Conservation (phyloP, 75 land plant genomes). For the Pinus tabuliformis region DNA sequence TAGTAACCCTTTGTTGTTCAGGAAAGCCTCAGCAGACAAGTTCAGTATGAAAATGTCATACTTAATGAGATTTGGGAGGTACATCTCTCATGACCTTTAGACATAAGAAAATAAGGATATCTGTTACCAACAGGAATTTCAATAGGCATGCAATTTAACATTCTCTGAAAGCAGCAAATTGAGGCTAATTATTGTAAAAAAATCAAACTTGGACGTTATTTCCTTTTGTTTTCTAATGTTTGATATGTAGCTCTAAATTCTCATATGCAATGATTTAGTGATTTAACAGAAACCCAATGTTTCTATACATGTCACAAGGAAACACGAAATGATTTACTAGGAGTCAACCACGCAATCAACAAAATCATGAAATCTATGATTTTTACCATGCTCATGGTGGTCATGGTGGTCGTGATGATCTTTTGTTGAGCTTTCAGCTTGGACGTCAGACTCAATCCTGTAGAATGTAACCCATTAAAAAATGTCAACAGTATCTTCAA, state of each 20-base stretch:
- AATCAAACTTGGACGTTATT: neutral
- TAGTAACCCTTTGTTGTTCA: neutral
- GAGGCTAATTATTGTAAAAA: no score
- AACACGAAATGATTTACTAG: neutral
- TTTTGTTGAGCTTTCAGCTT: constrained; percentile 23
- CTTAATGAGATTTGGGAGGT: neutral
- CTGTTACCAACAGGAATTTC: no score
- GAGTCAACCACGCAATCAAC: neutral
- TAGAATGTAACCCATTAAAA: constrained; percentile 4
- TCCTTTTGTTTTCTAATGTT: neutral
- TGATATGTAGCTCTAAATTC: neutral
- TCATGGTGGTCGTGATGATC: constrained; percentile 50
- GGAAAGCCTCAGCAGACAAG: neutral
- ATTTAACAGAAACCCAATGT: neutral
- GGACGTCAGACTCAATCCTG: constrained; percentile 69
- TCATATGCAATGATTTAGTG: neutral
- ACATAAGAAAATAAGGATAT: neutral
- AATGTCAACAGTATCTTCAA: neutral
- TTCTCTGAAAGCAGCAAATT: no score
- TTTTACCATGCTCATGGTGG: constrained; percentile 62
- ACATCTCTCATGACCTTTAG: neutral
- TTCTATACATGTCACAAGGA: neutral
- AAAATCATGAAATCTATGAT: neutral
- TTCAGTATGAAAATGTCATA: neutral
- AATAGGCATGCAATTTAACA: no score